These are phyloP conservation scores for Saturnispora kantuleensis DNA, from an alignment of 805 yeast genomes.

Conservation along the genomic window DNA sequence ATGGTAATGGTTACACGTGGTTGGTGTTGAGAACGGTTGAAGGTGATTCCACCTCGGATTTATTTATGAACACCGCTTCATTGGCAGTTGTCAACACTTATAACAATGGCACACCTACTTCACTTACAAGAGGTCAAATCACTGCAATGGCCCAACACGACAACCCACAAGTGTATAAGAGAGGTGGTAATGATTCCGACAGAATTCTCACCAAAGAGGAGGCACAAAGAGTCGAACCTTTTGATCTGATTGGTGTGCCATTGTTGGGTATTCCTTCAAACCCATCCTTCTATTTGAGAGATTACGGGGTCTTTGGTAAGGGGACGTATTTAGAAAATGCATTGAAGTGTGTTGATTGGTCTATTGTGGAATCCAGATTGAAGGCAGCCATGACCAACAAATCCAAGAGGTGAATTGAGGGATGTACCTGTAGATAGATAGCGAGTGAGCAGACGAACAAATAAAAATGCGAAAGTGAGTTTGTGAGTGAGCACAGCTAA, in stretches of 20 bases:
- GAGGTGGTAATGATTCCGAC: constrained; percentile 9
- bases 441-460: too few species aligned
- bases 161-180: constrained; percentile 7
- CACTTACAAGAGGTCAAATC: constrained; percentile 44
- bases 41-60: constrained; percentile 11
- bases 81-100: constrained; percentile 75
- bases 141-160: constrained; percentile 12
- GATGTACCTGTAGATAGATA: neutral
- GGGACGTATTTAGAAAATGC: constrained; percentile 60
- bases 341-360: constrained; percentile 81
- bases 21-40: constrained; percentile 48
- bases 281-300: constrained; percentile 58
- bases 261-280: constrained; percentile 63
- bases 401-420: neutral
- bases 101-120: constrained; percentile 78
- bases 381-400: constrained; percentile 4
- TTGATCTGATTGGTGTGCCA: constrained; percentile 39
- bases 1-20: constrained; percentile 92
- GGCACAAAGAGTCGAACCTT: constrained; percentile 34
- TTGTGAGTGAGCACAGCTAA: too few species aligned
- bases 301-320: constrained; percentile 75
- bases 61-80: constrained; percentile 27
- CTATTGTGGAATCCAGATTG: constrained; percentile 32
- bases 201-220: constrained; percentile 29
- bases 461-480: too few species aligned